These are phyloP conservation scores for Danielia oregonensis DNA, from an alignment of 805 yeast species.

Conservation along the genomic window DNA sequence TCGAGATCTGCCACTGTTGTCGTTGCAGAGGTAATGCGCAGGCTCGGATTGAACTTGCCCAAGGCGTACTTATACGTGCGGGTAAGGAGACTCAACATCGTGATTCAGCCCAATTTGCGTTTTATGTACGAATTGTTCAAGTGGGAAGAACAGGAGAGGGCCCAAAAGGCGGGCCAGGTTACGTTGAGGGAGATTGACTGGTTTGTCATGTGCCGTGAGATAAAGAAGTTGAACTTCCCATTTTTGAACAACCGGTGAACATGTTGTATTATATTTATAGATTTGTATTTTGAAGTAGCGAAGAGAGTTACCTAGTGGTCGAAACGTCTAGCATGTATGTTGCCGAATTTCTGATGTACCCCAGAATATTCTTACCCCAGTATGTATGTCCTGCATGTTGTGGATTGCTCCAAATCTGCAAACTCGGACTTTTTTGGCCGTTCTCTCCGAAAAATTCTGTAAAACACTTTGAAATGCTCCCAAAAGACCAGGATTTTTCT, in stretches of 20 bases:
- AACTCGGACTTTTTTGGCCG: too few species aligned
- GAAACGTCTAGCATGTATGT: too few species aligned
- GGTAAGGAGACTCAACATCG: slow-evolving; percentile 83
- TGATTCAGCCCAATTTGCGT: slow-evolving; percentile 89
- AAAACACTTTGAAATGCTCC: too few species aligned
- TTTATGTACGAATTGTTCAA: slow-evolving; percentile 78
- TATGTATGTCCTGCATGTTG: too few species aligned
- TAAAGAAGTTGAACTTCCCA: slow-evolving; percentile 69
- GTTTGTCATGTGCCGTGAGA: slow-evolving; percentile 82
- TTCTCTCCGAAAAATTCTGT: too few species aligned
- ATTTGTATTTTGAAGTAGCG: too few species aligned
- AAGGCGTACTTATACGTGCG: slow-evolving; percentile 86
- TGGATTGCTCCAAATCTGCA: too few species aligned
- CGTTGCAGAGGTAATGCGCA: slow-evolving; percentile 89
- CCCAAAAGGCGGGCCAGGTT: slow-evolving; percentile 2
- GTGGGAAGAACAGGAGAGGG: slow-evolving; percentile 33
- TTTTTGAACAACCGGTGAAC: slow-evolving; percentile 4
- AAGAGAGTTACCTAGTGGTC: too few species aligned
- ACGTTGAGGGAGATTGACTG: slow-evolving; percentile 74
- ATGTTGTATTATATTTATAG: too few species aligned
- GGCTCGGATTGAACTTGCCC: slow-evolving; percentile 63
- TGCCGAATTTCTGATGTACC: too few species aligned
- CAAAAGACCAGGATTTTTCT: too few species aligned
- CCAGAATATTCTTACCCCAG: too few species aligned
- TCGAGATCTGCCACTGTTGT: slow-evolving; percentile 93